A percentile compares a stretch with the other conserved stretches of the same genome.
Conservation (phyloP, 23 red algal species). For the Gracilaria domingensis region DNA sequence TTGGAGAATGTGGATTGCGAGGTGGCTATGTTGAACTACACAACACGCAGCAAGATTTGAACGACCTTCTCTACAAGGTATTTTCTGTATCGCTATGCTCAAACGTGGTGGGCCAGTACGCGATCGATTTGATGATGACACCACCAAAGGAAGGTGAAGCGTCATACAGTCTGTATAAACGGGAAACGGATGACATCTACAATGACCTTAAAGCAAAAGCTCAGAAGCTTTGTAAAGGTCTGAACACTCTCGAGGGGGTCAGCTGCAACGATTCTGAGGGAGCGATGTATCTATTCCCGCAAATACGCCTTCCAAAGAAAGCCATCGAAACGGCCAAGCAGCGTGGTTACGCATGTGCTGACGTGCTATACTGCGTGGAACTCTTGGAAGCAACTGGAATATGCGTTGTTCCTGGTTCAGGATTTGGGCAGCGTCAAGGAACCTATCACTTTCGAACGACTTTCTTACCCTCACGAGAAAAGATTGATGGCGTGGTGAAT, state of each 20-base stretch:
- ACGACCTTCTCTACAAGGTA: conserved; percentile 79
- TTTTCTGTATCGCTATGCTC: conserved; percentile 89
- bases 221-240: conserved; percentile 51
- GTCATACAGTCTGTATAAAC: conserved; percentile 77
- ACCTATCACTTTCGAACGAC: conserved; percentile 96
- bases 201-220: conserved; percentile 64
- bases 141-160: conserved; percentile 81
- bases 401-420: conserved; percentile 96
- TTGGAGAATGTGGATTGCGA: conserved; percentile 94
- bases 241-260: conserved; percentile 83
- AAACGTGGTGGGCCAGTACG: conserved; percentile 89
- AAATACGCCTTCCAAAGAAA: conserved; percentile 62
- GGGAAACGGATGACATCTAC: conserved; percentile 71
- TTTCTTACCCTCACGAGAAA: conserved; percentile 88
- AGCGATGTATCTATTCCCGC: conserved; percentile 98
- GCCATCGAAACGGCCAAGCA: conserved; percentile 69
- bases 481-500: conserved; percentile 70
- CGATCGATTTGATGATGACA: conserved; percentile 86
- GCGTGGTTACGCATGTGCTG: conserved; percentile 68
- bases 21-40: conserved; percentile 91
- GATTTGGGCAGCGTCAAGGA: conserved; percentile 83
- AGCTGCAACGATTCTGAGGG: conserved; percentile 83
- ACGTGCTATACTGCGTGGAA: conserved; percentile 86
- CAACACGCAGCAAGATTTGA: conserved; percentile 58
- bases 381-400: conserved; percentile 94